phyloP scores from a whole-genome alignment of 768 basidiomycete genomes.

The Crassisporium funariophilum region DNA sequence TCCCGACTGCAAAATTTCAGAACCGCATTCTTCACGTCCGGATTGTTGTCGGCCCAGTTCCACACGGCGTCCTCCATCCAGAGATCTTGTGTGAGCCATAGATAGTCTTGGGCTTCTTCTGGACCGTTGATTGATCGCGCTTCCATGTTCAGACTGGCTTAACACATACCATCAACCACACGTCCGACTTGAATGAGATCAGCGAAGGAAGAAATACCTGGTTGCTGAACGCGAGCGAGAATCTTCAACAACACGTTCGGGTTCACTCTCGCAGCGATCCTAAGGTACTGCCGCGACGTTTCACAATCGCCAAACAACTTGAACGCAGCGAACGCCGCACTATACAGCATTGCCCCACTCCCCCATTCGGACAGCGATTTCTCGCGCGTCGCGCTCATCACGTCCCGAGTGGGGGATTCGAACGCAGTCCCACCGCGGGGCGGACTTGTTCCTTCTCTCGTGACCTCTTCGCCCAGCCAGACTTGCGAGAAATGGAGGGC shows the following conservation, averaged over 20 bases:
- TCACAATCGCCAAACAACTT: conserved; percentile 41
- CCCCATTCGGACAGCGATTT: conserved; percentile 3
- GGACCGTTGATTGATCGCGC: conserved; percentile 35
- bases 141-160: conserved; percentile 31
- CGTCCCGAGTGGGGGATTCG: conserved; percentile 21
- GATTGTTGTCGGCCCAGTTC: conserved; percentile 43
- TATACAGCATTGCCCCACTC: conserved; percentile 30
- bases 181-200: background rate
- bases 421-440: conserved; percentile 30
- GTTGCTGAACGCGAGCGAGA: conserved; percentile 36
- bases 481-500: conserved; percentile 43
- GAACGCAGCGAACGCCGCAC: conserved; percentile 45
- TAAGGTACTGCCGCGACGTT: conserved; percentile 41
- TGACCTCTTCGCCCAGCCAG: conserved; percentile 19
- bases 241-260: conserved; percentile 41
- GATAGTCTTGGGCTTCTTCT: conserved; percentile 49
- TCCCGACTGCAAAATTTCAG: conserved; percentile 36
- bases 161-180: background rate
- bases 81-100: conserved; percentile 45
- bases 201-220: conserved; percentile 28
- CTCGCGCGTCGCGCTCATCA: conserved; percentile 19
- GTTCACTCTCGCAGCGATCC: conserved; percentile 34
- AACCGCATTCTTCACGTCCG: conserved; percentile 31
- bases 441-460: conserved; percentile 14
- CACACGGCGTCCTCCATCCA: conserved; percentile 46